phyloP scores from a whole-genome alignment of 2,329 filamentous ascomycete species.

The Trichocomaceae sp. region DNA sequence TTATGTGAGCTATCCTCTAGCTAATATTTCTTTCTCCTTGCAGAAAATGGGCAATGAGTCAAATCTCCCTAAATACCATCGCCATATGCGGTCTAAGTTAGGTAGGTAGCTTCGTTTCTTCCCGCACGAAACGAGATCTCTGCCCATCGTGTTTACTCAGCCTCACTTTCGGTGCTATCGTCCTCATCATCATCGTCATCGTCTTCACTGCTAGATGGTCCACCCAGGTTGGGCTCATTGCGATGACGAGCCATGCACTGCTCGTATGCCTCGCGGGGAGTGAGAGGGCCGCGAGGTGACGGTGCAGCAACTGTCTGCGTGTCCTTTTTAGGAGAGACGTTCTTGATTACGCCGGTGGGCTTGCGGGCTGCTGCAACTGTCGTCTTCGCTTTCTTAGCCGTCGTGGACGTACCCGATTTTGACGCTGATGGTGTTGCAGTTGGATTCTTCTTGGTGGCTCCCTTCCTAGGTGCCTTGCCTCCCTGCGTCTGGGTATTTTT shows the following conservation, averaged over 20 bases:
- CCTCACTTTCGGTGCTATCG: not conserved
- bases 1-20: no score
- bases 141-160: not conserved
- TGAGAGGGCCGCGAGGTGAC: not conserved
- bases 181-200: not conserved
- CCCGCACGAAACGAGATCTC: no score
- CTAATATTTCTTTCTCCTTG: no score
- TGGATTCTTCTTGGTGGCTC: not conserved
- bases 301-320: not conserved
- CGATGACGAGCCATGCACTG: not conserved
- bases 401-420: not conserved
- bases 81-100: no score
- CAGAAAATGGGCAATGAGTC: no score
- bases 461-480: not conserved
- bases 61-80: not conserved
- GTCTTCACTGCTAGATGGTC: slow-evolving; percentile 4
- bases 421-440: not conserved
- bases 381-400: not conserved
- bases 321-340: not conserved
- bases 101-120: no score
- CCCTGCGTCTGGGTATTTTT: not conserved
- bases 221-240: not conserved
- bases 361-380: not conserved
- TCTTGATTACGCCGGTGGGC: not conserved
- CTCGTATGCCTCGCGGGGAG: not conserved